These are phyloP conservation scores for Rosa hybrid DNA, from an alignment of 331 rosid genomes.

Conservation along the genomic window DNA sequence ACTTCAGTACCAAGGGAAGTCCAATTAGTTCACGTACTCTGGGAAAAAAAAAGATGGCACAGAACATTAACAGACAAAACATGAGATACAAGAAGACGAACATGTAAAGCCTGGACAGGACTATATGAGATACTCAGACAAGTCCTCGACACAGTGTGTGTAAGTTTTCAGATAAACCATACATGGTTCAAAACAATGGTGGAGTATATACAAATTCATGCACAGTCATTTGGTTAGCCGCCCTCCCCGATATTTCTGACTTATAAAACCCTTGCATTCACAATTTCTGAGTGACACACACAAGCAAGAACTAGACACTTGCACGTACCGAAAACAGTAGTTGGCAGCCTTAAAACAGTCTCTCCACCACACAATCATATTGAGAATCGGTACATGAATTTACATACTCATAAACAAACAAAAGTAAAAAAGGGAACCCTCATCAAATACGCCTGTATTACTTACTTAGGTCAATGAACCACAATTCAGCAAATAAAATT, in stretches of 20 bases:
- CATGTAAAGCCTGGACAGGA: neutral
- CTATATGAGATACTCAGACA: neutral
- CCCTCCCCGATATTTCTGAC: neutral
- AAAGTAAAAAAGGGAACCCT: neutral
- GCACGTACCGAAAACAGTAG: neutral
- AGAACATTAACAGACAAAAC: neutral
- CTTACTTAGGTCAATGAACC: neutral
- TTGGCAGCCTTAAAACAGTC: neutral
- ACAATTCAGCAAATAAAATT: neutral
- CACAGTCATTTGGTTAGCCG: neutral
- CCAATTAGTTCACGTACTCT: neutral
- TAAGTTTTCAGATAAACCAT: neutral
- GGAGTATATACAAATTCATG: neutral
- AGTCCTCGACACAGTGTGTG: neutral
- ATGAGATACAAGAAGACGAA: neutral
- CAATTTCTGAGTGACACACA: neutral
- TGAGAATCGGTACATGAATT: neutral
- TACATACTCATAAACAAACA: neutral
- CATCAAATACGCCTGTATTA: neutral
- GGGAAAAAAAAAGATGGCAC: neutral
- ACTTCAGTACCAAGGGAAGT: neutral
- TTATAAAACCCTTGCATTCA: neutral
- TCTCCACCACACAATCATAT: neutral
- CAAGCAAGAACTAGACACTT: neutral
- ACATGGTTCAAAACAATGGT: neutral